Base-by-base conservation (phyloP, 139 green algal genomes). In the Coelastrella sp. region DNA sequence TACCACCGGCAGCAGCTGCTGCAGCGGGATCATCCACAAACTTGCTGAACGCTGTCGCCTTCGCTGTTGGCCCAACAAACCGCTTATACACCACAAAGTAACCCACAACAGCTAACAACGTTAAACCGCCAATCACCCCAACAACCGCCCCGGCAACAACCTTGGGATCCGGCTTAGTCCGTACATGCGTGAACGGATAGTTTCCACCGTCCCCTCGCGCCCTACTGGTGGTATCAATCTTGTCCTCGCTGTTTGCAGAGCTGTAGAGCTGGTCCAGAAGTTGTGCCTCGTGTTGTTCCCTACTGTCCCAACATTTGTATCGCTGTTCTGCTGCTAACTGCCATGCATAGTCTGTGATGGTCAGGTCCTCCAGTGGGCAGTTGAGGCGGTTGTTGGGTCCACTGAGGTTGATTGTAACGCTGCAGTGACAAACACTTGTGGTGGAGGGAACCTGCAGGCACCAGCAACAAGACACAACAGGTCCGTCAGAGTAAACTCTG, bases 11-110 rank as follows among this genome's bases (percentile, higher is more conserved):
- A 87, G 61, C 81, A 87, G 64, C 64, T 23, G 64, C 81, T 61
- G 81, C 81, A 65, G 64, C 81, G 56, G 61, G 47, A 61, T 87
- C 81, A 32, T 87, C 81, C 64, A 73, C 64, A 77, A 87, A 87
- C 23, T 77, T 76, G 22, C 14, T 61, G 66, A 88, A 88, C 6
- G 83, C 83, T 56, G 80, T 86, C 3, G 80, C 80, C 60, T 86
- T 86, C 16, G 54, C 56, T 7, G 7, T 13, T 19, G 60, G 22
- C 80, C 56, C 6, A 10, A 86, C 16, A 10, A 86, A 13, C 22
- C 61, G 8, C 22, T 32, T 65, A 20, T 76, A 75, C 32, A 79
- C 83, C 66, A 79, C 47, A 80, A 88, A 88, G 66, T 68, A 88
- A 7, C 7, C 83, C 6, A 78, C 0, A 19, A 59, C 47, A 6